Conservation (phyloP, 2,329 filamentous ascomycete genomes). For the Daldinia eschscholtzii region DNA sequence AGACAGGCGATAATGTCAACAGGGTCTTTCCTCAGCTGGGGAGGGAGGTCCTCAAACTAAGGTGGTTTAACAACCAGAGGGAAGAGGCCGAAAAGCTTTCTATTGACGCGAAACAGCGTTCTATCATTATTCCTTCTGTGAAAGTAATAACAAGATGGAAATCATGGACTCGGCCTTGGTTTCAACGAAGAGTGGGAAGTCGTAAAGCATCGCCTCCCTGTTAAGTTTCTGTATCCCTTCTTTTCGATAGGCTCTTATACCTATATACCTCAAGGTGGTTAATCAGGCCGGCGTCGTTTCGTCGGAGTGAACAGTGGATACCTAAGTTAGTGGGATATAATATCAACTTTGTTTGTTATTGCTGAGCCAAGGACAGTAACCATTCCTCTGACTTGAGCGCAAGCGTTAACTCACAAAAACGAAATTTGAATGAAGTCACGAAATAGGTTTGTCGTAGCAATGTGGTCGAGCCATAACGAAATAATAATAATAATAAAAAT, state of each 20-base stretch:
- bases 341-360: neutral
- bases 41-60: slow-evolving; percentile 52
- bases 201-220: slow-evolving; percentile 33
- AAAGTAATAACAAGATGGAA: slow-evolving; percentile 43
- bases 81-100: slow-evolving; percentile 40
- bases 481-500: no score
- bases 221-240: neutral
- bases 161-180: slow-evolving; percentile 43
- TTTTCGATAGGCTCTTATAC: neutral
- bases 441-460: neutral
- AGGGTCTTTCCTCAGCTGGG: slow-evolving; percentile 53
- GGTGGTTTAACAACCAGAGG: slow-evolving; percentile 46
- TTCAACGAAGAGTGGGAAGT: slow-evolving; percentile 34
- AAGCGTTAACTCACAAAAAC: neutral
- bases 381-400: neutral
- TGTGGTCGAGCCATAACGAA: neutral
- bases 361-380: neutral
- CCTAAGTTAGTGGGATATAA: neutral
- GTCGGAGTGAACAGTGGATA: neutral
- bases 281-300: neutral
- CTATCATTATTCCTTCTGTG: slow-evolving; percentile 19
- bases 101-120: slow-evolving; percentile 1
- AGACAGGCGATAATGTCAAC: slow-evolving; percentile 54
- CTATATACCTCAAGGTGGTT: no score
- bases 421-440: neutral